phyloP scores from a whole-genome alignment of 1,139 yeast genomes.

The Ogataea hybrid region DNA sequence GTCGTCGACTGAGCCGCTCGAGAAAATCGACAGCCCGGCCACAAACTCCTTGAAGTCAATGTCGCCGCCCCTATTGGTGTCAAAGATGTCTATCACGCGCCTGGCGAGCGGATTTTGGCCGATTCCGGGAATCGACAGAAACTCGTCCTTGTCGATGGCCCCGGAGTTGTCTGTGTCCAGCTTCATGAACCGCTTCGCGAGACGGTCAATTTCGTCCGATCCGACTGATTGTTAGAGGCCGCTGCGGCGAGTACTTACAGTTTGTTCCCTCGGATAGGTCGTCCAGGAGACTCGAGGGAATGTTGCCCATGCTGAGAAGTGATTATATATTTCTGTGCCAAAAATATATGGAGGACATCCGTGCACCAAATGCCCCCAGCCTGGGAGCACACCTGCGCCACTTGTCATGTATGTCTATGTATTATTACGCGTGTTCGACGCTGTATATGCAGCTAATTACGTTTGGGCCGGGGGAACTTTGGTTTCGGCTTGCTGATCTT shows the following conservation, averaged over 20 bases:
- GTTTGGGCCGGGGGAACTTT: constrained; percentile 11
- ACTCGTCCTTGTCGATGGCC: constrained; percentile 86
- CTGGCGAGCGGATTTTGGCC: constrained; percentile 86
- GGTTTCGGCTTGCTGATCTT: constrained; percentile 24
- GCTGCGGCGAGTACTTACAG: constrained; percentile 25
- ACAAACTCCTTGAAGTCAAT: constrained; percentile 96
- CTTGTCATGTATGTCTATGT: neutral
- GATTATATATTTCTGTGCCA: neutral
- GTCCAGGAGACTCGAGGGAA: constrained; percentile 33
- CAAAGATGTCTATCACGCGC: constrained; percentile 91
- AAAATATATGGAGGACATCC: too few species aligned
- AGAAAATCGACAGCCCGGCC: constrained; percentile 84
- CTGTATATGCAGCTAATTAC: constrained; percentile 1
- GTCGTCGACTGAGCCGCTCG: constrained; percentile 81
- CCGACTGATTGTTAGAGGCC: constrained; percentile 44
- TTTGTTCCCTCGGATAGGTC: constrained; percentile 35
- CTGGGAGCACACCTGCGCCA: too few species aligned
- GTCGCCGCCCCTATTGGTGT: constrained; percentile 88
- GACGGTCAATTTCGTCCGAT: constrained; percentile 85
- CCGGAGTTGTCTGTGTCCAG: constrained; percentile 92
- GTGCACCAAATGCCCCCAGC: too few species aligned
- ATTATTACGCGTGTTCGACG: constrained; percentile 6
- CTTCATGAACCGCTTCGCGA: constrained; percentile 92
- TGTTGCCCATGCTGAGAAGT: constrained; percentile 31
- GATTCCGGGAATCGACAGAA: constrained; percentile 90